Evolutionary conservation across 140 eudicot genomes (phyloP), one percentile per base, ranked within the genome.

Genomic region (Erigeron philadelphicus): DNA sequence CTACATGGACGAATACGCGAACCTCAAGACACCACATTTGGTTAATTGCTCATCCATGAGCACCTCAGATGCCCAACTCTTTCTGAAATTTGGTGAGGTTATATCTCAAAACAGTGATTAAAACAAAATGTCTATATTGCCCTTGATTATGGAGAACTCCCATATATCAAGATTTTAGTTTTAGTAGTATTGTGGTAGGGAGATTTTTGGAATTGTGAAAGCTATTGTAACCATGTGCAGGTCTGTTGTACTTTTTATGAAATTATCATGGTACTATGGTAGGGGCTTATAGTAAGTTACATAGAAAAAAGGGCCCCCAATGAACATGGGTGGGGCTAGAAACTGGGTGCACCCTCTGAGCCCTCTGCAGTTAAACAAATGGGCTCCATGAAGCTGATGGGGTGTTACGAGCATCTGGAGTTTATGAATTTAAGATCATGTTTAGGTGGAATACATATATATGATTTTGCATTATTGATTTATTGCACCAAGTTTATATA

Each of bases 1-100:
- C 78, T 93, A 93, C 80, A 83, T 79, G 94, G 94, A 89, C 42
- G 95, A 89, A 71, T 93, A 93, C 25, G 95, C 94, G 2, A 93
- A 93, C 61, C 87, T 93, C 67, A 93, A 85, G 81, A 80, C 95
- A 13, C 95, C 98, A 59, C 96, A 93, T 71, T 59, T 93, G 79
- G 92, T 93, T 2, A 80, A 89, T 56, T 93, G 90, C 67, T 78
- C 98, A 31, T 84, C 96, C 70, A 81, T 89, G 79, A 93, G 98
- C 84, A 89, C 96, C 19, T 89, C 98, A 2, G 98, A 93, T 77
- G 98, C 96, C 13, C 93, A 93, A 68, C 90, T 93, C 45, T 93
- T 93, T 73, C 87, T 89, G 4, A 89, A 88, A 65, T 93, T 93
- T 61, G 97, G 95, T 50, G 93, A 93, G 79, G 95, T 87, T 11